These are phyloP conservation scores for Zea mays DNA, from an alignment of 176 grass and related monocot genomes.

Conservation along the genomic window DNA sequence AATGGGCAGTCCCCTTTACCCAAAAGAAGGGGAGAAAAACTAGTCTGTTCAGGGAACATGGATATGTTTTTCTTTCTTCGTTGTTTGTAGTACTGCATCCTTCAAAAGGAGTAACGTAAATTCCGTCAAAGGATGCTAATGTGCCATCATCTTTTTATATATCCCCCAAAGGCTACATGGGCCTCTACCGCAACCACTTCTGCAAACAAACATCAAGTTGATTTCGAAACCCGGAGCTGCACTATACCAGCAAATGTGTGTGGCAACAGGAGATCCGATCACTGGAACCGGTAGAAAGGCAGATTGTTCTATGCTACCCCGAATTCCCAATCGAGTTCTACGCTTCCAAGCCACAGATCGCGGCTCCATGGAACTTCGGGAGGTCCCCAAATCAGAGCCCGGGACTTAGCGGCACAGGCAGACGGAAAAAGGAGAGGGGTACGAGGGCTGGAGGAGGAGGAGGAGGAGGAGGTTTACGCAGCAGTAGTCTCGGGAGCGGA, in stretches of 20 bases:
- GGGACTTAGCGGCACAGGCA: background rate
- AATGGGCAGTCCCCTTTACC: background rate
- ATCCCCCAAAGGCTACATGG: background rate
- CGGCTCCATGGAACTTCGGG: background rate
- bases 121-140: background rate
- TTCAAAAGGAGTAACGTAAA: background rate
- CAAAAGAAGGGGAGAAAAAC: background rate
- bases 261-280: no score
- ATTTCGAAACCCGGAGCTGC: no score
- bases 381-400: background rate
- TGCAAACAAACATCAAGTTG: no score
- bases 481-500: conserved; percentile 72
- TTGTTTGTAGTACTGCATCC: background rate
- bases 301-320: no score
- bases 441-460: background rate
- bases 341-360: no score
- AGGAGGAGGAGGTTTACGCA: conserved; percentile 58
- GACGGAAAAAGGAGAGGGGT: background rate
- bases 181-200: background rate
- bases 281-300: no score
- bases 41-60: background rate
- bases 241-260: no score
- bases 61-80: background rate
- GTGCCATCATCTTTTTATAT: background rate
- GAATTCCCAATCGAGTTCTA: no score